Evolutionary conservation across 495 filamentous ascomycete genomes (phyloP), one percentile per base, ranked within the genome.

Genomic region (Hypomontagnella monticulosa): DNA sequence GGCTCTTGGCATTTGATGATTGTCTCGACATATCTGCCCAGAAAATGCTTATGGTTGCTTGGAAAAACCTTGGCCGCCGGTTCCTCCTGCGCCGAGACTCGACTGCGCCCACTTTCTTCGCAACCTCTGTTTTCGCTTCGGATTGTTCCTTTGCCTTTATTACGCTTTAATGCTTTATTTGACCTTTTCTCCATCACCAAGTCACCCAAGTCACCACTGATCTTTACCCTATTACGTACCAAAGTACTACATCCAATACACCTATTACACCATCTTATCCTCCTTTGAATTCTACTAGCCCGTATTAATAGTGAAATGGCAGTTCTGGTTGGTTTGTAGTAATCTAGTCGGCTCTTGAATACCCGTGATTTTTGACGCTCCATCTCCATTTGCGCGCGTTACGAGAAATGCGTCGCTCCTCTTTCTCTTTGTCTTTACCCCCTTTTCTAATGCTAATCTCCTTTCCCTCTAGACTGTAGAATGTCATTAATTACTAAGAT

Each of bases 1-100:
- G 52, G 2, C n/a, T 49, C 73, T 77, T 81, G 79, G 79, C 77
- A 71, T 69, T 76, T 73, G 71, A 55, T 69, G 71, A 73, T 71
- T 73, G 68, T 73, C 71, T 73, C 64, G 61, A 67, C 56, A 66
- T 66, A 33, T 66, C 56, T 60, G 66, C 66, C 55, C 57, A 66
- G 65, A 49, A 40, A 66, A 63, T 71, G 67, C 66, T 61, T 61
- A 42, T 46, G 54, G 62, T 61, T 62, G 57, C 56, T 50, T 67
- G 48, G 47, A 54, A 56, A 52, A 48, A 18, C 52, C 68, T 70
- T 66, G 61, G 57, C 57, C 61, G 61, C 67, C 55, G 61, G 71
- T 64, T 64, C 57, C 71, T 66, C 70, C 68, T 71, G 64, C 66
- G 71, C 71, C 71, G 63, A 73, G 63, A 68, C 63, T 73, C 36